phyloP scores from a whole-genome alignment of 371 early-diverging fungal species.

The Mortierella sp. region DNA sequence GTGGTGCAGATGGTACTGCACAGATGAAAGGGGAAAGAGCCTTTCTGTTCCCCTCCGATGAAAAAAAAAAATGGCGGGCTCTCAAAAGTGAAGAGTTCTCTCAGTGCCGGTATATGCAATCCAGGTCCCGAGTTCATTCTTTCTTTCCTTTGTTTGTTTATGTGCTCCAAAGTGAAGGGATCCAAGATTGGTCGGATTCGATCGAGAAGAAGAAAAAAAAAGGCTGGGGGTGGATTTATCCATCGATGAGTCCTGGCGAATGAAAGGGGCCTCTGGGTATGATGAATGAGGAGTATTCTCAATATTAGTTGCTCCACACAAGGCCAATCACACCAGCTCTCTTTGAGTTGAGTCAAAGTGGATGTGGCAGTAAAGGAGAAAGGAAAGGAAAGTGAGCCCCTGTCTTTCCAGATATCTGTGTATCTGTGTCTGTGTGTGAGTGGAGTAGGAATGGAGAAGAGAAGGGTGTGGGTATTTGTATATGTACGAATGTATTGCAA shows the following conservation, averaged over 20 bases:
- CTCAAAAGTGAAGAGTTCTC: neutral
- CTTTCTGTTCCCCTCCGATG: neutral
- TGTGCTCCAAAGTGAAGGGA: neutral
- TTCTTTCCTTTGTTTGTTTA: neutral
- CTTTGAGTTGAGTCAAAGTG: no score
- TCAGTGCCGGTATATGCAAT: neutral
- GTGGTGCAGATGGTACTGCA: neutral
- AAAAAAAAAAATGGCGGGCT: neutral
- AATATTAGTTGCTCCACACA: neutral
- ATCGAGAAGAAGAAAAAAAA: neutral
- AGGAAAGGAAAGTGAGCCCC: neutral
- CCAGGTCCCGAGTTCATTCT: neutral
- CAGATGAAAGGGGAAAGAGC: neutral
- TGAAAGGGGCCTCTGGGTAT: neutral
- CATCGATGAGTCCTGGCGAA: constrained; percentile 1
- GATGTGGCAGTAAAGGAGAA: no score
- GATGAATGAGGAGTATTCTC: neutral
- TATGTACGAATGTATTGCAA: neutral
- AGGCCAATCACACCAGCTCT: neutral
- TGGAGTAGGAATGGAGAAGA: neutral
- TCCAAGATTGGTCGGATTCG: neutral
- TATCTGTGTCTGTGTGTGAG: neutral
- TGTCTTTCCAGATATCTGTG: neutral
- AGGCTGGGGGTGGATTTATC: neutral
- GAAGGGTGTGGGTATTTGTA: no score